phyloP scores from a whole-genome alignment of 2,329 filamentous ascomycete species.

The Cladobotryum protrusum region DNA sequence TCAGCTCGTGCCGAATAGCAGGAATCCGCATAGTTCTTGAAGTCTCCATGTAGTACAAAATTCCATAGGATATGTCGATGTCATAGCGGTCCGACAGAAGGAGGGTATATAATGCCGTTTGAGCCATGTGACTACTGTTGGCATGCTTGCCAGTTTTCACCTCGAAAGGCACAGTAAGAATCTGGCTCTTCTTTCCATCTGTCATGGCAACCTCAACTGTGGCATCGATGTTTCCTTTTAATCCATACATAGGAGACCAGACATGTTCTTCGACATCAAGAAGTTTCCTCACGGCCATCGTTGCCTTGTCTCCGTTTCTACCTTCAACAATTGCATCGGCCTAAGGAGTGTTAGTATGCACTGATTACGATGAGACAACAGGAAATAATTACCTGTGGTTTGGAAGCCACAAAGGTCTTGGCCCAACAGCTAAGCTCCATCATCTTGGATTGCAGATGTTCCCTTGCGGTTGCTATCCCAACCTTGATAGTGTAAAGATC shows the following conservation, averaged over 20 bases:
- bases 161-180: slow-evolving; percentile 84
- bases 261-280: slow-evolving; percentile 97
- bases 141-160: slow-evolving; percentile 88
- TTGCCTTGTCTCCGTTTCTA: slow-evolving; percentile 67
- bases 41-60: slow-evolving; percentile 92
- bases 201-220: slow-evolving; percentile 83
- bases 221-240: slow-evolving; percentile 97
- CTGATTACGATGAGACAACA: background rate
- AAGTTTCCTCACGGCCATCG: slow-evolving; percentile 84
- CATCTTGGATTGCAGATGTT: slow-evolving; percentile 79
- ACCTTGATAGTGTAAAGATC: slow-evolving; percentile 85
- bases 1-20: slow-evolving; percentile 77
- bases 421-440: slow-evolving; percentile 80
- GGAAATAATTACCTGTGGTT: slow-evolving; percentile 53
- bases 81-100: slow-evolving; percentile 92
- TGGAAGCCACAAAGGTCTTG: slow-evolving; percentile 65
- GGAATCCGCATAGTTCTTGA: slow-evolving; percentile 82
- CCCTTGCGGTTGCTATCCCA: slow-evolving; percentile 62
- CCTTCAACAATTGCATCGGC: slow-evolving; percentile 70
- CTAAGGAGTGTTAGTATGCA: slow-evolving; percentile 34
- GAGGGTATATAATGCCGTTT: slow-evolving; percentile 91
- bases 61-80: slow-evolving; percentile 80
- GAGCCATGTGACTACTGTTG: slow-evolving; percentile 77
- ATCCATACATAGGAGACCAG: slow-evolving; percentile 94
- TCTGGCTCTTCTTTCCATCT: slow-evolving; percentile 59